Evolutionary conservation across 2,329 filamentous ascomycete species (phyloP), one percentile per base, ranked within the genome.

Genomic region (Cadophora malorum): DNA sequence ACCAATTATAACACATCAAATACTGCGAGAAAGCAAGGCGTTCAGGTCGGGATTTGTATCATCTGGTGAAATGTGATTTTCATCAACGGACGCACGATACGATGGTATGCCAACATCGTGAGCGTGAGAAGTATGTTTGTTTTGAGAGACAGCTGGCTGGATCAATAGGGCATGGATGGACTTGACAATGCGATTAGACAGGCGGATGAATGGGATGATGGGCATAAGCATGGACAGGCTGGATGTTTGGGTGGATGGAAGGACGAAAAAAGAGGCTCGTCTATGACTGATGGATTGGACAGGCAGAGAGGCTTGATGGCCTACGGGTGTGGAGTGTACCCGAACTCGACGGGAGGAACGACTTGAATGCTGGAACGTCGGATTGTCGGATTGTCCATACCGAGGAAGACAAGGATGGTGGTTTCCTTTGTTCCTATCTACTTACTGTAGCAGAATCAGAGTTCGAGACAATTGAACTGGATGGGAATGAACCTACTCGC

Each of bases 21-120:
- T 45, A 59, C 21, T 59, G 56, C 56, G 35, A 59, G 56, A 59
- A 45, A 59, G 56, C 56, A 59, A 41, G 56, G 56, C 56, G 56
- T 59, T 59, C 33, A 59, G 56, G 56, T 45, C 41, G 33, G 33
- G 35, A 59, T 41, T 59, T 59, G 56, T 59, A 23, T 59, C 56
- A 45, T 21, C 25, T 45, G 10, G 56, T 41, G 35, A 25, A n/a
- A 8, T 55, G 8, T 12, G 6, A 19, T 33, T 28, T 49, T 49
- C 14, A 55, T 55, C 25, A n/a, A 33, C 52, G 14, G 52, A 19
- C 52, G 35, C n/a, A 19, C 21, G 56, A 45, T 38, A 9, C 10
- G 21, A 41, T 59, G n/a, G 9, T 16, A 19, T 59, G 21, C 14
- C 55, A 35, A 28, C n/a, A 21, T 41, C 33, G 6, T 38, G 7